Evolutionary conservation across 2,329 filamentous ascomycete species (phyloP).

Genomic region (Fusarium tuaranense): DNA sequence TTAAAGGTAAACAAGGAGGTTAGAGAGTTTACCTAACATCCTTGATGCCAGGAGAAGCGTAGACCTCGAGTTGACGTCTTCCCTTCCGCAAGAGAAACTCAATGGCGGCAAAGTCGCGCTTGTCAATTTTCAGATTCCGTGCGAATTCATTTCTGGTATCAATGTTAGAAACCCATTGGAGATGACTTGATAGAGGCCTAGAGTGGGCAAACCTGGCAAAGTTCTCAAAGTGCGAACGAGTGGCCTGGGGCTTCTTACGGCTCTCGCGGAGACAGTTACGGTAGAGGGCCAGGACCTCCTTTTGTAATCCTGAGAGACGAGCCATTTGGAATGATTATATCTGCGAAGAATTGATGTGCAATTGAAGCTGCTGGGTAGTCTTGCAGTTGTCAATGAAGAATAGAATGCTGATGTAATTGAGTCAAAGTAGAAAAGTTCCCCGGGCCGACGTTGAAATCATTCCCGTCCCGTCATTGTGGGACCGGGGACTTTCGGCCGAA

Average conservation of each 20-base stretch:
- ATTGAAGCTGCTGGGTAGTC: not conserved
- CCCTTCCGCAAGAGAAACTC: slow-evolving; percentile 89
- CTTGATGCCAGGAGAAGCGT: slow-evolving; percentile 83
- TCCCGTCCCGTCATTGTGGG: slow-evolving; percentile 20
- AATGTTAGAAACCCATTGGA: slow-evolving; percentile 8
- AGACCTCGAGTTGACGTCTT: slow-evolving; percentile 82
- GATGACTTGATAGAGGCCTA: not conserved
- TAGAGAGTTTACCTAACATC: slow-evolving; percentile 65
- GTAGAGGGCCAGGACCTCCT: slow-evolving; percentile 88
- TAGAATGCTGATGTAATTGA: slow-evolving; percentile 23
- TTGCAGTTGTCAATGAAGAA: not conserved
- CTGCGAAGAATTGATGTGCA: not conserved
- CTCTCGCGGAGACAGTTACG: slow-evolving; percentile 85
- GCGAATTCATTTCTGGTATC: slow-evolving; percentile 78
- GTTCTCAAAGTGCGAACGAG: slow-evolving; percentile 70
- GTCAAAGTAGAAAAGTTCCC: slow-evolving; percentile 4
- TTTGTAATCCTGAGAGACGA: slow-evolving; percentile 85
- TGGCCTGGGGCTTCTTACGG: slow-evolving; percentile 79
- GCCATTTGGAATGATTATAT: slow-evolving; percentile 29
- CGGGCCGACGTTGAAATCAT: slow-evolving; percentile 9
- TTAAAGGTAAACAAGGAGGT: not conserved
- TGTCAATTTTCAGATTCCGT: slow-evolving; percentile 75
- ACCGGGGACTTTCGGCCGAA: slow-evolving; percentile 6
- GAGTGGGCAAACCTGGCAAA: slow-evolving; percentile 69
- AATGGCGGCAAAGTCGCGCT: slow-evolving; percentile 87